These are phyloP conservation scores for Nicotiana otophora DNA, from an alignment of 257 asterid genomes.

Conservation along the genomic window DNA sequence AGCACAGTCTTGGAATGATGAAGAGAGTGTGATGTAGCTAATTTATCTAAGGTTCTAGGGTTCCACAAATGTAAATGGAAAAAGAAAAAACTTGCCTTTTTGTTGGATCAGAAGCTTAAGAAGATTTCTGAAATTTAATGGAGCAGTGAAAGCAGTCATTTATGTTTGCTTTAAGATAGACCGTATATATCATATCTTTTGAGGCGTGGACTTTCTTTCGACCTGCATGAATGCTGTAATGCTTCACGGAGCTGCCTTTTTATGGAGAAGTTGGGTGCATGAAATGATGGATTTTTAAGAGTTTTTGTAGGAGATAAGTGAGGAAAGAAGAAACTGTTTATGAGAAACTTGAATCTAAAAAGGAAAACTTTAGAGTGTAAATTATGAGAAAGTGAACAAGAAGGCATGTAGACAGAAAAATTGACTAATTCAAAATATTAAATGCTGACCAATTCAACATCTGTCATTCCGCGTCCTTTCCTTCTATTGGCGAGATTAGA, in stretches of 20 bases:
- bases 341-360: conserved; percentile 29
- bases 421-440: not conserved
- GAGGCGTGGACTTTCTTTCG: rapidly evolving
- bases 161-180: rapidly evolving
- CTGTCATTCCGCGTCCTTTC: not conserved
- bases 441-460: conserved; percentile 40
- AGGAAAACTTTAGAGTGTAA: not conserved
- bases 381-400: not conserved
- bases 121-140: not conserved
- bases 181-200: rapidly evolving
- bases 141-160: rapidly evolving
- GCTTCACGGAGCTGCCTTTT: rapidly evolving
- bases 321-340: conserved; percentile 14
- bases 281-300: not conserved
- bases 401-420: not conserved
- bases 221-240: rapidly evolving
- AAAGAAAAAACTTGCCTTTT: not conserved
- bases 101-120: not conserved
- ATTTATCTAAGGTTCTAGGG: too few species aligned
- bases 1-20: too few species aligned
- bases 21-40: too few species aligned
- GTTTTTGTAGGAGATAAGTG: not conserved
- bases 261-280: not conserved
- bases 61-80: not conserved
- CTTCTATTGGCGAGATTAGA: not conserved